Percentiles rank a stretch among this genome's conserved stretches.
phyloP scores from a whole-genome alignment of 192 early-diverging fungal species.

The Linnemannia hyalina region DNA sequence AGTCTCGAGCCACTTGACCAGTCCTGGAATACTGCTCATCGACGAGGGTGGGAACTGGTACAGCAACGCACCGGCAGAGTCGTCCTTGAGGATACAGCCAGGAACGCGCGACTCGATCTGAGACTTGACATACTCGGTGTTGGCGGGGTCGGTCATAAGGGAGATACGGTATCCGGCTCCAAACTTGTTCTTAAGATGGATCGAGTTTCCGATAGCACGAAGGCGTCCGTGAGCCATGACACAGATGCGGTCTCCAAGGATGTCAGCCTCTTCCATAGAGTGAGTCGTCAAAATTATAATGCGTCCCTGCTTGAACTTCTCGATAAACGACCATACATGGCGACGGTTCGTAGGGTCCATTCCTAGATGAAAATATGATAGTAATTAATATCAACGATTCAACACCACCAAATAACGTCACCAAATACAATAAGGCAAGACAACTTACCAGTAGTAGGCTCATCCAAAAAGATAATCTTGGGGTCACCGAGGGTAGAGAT shows the following conservation, averaged over 20 bases:
- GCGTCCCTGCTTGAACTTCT: conserved; percentile 80
- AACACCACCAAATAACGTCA: too few species aligned
- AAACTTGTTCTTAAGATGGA: conserved; percentile 80
- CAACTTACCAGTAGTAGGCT: conserved; percentile 64
- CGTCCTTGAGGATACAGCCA: conserved; percentile 74
- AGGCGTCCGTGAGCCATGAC: conserved; percentile 77
- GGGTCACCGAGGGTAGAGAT: conserved; percentile 83
- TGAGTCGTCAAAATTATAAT: conserved; percentile 83
- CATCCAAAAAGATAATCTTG: conserved; percentile 76
- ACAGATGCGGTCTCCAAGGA: conserved; percentile 71
- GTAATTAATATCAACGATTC: background rate
- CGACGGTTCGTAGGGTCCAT: conserved; percentile 88
- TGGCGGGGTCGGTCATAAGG: conserved; percentile 65
- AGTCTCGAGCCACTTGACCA: conserved; percentile 72
- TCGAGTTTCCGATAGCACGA: conserved; percentile 71
- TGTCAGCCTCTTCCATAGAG: conserved; percentile 81
- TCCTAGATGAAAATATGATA: conserved; percentile 49
- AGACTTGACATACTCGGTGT: conserved; percentile 63
- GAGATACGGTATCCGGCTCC: conserved; percentile 80
- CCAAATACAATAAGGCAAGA: background rate
- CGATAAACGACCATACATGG: conserved; percentile 83
- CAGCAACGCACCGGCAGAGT: conserved; percentile 76
- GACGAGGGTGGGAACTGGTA: conserved; percentile 70
- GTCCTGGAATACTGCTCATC: conserved; percentile 59
- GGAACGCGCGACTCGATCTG: conserved; percentile 61